A percentile compares a stretch with the other conserved stretches of the same genome.
phyloP scores from a whole-genome alignment of 2,329 filamentous ascomycete genomes.

The Microsporum canis region DNA sequence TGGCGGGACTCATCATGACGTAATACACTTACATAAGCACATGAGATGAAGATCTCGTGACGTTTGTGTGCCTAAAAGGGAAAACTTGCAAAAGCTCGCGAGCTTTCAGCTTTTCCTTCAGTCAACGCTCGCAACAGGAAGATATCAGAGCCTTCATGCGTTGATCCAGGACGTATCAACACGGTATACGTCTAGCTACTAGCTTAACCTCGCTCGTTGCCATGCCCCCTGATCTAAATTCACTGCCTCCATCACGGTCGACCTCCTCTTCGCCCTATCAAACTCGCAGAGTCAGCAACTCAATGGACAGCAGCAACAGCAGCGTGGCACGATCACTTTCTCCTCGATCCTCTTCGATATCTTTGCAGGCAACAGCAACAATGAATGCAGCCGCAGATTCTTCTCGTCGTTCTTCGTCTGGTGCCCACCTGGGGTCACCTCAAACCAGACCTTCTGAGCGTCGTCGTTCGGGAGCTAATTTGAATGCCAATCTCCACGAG shows the following conservation, averaged over 20 bases:
- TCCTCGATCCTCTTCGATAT: slow-evolving; percentile 55
- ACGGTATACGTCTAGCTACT: not conserved
- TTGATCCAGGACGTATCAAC: not conserved
- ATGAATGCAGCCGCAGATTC: slow-evolving; percentile 62
- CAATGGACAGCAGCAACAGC: slow-evolving; percentile 24
- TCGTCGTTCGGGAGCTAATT: slow-evolving; percentile 32
- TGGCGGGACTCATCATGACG: not conserved
- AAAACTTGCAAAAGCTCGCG: not conserved
- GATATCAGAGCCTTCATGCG: not conserved
- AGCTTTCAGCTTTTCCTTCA: not conserved
- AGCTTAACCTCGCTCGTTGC: not conserved
- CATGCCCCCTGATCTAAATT: slow-evolving; percentile 67
- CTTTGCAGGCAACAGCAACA: slow-evolving; percentile 63
- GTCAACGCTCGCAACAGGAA: not conserved
- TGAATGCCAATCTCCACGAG: slow-evolving; percentile 32
- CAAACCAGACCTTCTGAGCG: slow-evolving; percentile 26
- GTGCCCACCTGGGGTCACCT: slow-evolving; percentile 25
- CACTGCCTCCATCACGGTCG: slow-evolving; percentile 49
- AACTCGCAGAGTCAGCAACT: not conserved
- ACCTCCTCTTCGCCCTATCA: slow-evolving; percentile 27
- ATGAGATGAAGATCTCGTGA: not conserved
- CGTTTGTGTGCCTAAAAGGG: not conserved
- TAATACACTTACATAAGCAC: not conserved
- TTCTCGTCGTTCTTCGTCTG: slow-evolving; percentile 34
- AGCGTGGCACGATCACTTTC: slow-evolving; percentile 45